Conservation (phyloP, 345 rosid species). For the Rhizophora apiculata region DNA sequence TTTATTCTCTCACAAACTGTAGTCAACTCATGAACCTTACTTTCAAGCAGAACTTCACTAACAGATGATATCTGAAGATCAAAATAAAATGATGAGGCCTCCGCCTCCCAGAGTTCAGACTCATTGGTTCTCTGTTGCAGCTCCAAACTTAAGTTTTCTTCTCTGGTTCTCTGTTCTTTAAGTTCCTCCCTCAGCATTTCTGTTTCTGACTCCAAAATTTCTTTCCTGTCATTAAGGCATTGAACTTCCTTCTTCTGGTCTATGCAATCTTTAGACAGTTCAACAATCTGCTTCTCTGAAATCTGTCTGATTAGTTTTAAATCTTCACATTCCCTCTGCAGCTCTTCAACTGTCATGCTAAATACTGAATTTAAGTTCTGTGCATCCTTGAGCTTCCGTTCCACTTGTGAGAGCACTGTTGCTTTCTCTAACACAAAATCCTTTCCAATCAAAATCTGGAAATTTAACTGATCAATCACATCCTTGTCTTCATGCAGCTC, state of each 20-base stretch:
- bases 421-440: slow-evolving; percentile 57
- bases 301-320: slow-evolving; percentile 36
- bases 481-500: slow-evolving; percentile 55
- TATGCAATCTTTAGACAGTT: slow-evolving; percentile 37
- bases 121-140: slow-evolving; percentile 74
- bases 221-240: slow-evolving; percentile 49
- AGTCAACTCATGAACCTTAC: slow-evolving; percentile 34
- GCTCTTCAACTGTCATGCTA: slow-evolving; percentile 53
- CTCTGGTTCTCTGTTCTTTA: slow-evolving; percentile 48
- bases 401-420: slow-evolving; percentile 57
- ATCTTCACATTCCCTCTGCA: slow-evolving; percentile 54
- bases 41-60: slow-evolving; percentile 61
- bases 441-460: slow-evolving; percentile 44
- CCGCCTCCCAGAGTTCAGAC: slow-evolving; percentile 84
- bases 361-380: slow-evolving; percentile 51
- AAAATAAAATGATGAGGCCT: slow-evolving; percentile 84
- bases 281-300: slow-evolving; percentile 42
- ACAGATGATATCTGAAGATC: slow-evolving; percentile 72
- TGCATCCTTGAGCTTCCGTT: slow-evolving; percentile 63
- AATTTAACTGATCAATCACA: slow-evolving; percentile 53
- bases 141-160: slow-evolving; percentile 68
- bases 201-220: slow-evolving; percentile 49
- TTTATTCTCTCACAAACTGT: slow-evolving; percentile 18
- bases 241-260: slow-evolving; percentile 45
- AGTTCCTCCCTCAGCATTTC: slow-evolving; percentile 39